Percentiles rank a stretch among this genome's conserved stretches.
phyloP scores from a whole-genome alignment of 306 rosid species.

The Prunus persica region DNA sequence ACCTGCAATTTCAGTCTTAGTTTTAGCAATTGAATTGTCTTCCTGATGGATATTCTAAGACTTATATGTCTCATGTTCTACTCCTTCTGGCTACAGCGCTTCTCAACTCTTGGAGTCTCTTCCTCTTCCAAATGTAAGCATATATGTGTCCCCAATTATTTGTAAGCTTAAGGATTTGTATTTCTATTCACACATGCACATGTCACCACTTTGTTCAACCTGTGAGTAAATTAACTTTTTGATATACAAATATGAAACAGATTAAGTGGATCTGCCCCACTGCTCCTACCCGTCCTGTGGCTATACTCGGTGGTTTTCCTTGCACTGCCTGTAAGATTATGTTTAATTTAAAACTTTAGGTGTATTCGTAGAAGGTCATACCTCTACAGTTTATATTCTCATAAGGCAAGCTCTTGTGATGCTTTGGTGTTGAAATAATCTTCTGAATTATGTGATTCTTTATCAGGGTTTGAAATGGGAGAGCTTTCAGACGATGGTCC shows the following conservation, averaged over 20 bases:
- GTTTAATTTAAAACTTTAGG: not conserved
- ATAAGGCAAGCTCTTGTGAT: not conserved
- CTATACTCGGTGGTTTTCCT: constrained; percentile 87
- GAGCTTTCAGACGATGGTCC: constrained; percentile 92
- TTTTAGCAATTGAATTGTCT: not conserved
- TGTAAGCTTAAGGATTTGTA: constrained; percentile 21
- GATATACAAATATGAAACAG: constrained; percentile 36
- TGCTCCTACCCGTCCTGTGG: constrained; percentile 97
- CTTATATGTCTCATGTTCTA: constrained; percentile 33
- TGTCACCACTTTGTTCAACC: constrained; percentile 11
- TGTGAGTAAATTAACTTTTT: not conserved
- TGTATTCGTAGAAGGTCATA: too few relatives aligned
- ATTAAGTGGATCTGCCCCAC: constrained; percentile 99
- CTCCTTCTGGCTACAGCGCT: constrained; percentile 63
- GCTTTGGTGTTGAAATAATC: not conserved
- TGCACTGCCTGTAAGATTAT: constrained; percentile 86
- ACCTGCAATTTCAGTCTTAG: not conserved
- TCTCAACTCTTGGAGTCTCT: constrained; percentile 91
- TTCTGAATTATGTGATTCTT: constrained; percentile 23
- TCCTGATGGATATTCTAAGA: not conserved
- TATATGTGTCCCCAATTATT: constrained; percentile 12
- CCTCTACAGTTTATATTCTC: not conserved
- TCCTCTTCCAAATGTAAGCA: constrained; percentile 82
- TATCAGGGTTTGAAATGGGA: constrained; percentile 92
- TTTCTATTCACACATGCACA: not conserved